These are phyloP conservation scores for Suhomyces atakaporum DNA, from an alignment of 1,139 yeast species.

Conservation along the genomic window DNA sequence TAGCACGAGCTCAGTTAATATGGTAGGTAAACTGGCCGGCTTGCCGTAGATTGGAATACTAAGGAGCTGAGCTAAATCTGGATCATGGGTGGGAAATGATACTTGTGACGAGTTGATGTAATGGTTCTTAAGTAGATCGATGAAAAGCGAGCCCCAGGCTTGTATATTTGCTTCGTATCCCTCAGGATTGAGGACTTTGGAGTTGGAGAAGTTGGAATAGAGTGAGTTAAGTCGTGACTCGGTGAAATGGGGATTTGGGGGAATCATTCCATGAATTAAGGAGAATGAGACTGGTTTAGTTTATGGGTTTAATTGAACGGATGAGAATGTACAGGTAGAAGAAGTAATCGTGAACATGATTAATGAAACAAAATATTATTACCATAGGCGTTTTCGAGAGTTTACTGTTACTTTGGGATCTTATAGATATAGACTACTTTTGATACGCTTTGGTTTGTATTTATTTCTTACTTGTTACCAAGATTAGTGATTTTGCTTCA, in stretches of 20 bases:
- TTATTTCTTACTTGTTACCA: no score
- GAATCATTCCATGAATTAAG: neutral
- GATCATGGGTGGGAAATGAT: conserved; percentile 26
- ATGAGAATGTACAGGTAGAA: no score
- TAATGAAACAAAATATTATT: no score
- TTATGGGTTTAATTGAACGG: no score
- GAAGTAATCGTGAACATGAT: no score
- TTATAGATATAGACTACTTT: no score
- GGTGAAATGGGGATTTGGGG: conserved; percentile 36
- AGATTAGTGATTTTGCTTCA: no score
- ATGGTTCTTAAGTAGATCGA: conserved; percentile 21
- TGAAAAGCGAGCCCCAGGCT: conserved; percentile 54
- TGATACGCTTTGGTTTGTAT: no score
- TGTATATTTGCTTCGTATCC: conserved; percentile 70
- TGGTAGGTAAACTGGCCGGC: conserved; percentile 28
- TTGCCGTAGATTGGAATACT: conserved; percentile 31
- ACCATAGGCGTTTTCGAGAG: no score
- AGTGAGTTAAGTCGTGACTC: conserved; percentile 59
- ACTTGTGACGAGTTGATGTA: conserved; percentile 21
- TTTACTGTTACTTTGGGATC: no score
- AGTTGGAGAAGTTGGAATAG: conserved; percentile 58
- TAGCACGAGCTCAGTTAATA: conserved; percentile 30
- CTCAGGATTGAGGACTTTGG: conserved; percentile 58
- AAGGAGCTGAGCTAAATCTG: conserved; percentile 23
- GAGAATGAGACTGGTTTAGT: neutral